phyloP scores from a whole-genome alignment of 1,284 basidiomycete species.

The Trichosporon coremiiforme region DNA sequence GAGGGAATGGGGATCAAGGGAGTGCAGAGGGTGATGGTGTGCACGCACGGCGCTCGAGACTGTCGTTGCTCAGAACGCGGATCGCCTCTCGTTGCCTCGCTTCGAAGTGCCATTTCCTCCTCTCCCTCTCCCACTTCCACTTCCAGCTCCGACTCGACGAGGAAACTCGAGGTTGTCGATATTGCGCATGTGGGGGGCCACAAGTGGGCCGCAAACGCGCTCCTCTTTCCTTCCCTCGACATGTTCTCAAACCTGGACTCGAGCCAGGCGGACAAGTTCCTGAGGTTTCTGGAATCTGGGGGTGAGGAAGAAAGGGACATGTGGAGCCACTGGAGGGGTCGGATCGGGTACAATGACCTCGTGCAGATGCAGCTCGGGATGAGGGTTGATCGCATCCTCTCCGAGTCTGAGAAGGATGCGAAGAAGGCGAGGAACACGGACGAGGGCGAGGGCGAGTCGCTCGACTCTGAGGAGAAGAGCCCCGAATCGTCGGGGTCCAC shows the following conservation, averaged over 20 bases:
- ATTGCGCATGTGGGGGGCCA: conserved; percentile 80
- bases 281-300: conserved; percentile 61
- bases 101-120: conserved; percentile 54
- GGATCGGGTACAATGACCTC: conserved; percentile 69
- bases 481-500: neutral
- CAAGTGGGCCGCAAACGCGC: conserved; percentile 77
- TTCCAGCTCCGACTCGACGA: neutral
- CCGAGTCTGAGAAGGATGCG: neutral
- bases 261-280: conserved; percentile 62
- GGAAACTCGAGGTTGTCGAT: neutral
- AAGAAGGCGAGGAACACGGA: neutral
- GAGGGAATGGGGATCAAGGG: neutral
- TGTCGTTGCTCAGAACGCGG: conserved; percentile 74
- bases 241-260: conserved; percentile 69
- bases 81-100: conserved; percentile 51
- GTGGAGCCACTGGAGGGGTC: conserved; percentile 66
- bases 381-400: neutral
- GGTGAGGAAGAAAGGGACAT: neutral
- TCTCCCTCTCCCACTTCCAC: too few relatives aligned
- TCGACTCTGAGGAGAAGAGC: neutral
- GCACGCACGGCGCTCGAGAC: conserved; percentile 70
- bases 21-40: conserved; percentile 63
- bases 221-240: conserved; percentile 74
- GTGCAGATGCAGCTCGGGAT: conserved; percentile 60
- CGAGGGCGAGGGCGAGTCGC: neutral